phyloP scores from a whole-genome alignment of 106 monocot species.

The Triglochin maritima region DNA sequence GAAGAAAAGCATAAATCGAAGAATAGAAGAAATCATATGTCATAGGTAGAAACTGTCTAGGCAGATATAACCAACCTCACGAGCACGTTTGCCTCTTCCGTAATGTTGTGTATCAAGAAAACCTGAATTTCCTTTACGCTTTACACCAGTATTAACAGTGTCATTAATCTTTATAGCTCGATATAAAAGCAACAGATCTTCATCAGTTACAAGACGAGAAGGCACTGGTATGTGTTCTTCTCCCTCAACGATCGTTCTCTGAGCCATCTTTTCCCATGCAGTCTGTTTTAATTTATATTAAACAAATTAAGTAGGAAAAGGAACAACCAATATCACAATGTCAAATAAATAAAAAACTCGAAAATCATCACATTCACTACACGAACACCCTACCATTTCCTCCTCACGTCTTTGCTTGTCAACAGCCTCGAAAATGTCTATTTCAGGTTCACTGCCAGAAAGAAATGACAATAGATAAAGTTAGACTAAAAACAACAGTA shows the following conservation, averaged over 20 bases:
- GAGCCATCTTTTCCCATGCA: conserved; percentile 53
- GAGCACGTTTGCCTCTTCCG: conserved; percentile 97
- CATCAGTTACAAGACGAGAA: conserved; percentile 90
- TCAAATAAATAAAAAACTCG: too few relatives aligned
- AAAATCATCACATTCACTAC: too few relatives aligned
- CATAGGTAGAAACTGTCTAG: background rate
- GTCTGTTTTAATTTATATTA: conserved; percentile 22
- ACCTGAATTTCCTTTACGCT: conserved; percentile 40
- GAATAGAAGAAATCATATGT: background rate
- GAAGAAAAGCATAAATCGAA: background rate
- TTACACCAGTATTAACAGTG: conserved; percentile 21
- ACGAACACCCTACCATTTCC: conserved; percentile 43
- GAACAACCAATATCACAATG: too few relatives aligned
- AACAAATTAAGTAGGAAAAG: too few relatives aligned
- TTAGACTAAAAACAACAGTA: too few relatives aligned
- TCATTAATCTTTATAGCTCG: conserved; percentile 62
- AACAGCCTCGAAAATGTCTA: conserved; percentile 83
- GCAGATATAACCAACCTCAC: conserved; percentile 52
- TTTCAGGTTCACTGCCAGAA: conserved; percentile 79
- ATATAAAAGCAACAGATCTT: conserved; percentile 67
- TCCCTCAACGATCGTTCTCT: conserved; percentile 29
- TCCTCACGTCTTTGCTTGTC: conserved; percentile 85
- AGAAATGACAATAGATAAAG: background rate
- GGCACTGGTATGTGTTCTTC: conserved; percentile 33
- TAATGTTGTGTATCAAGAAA: conserved; percentile 85